phyloP scores from a whole-genome alignment of 495 filamentous ascomycete species.

The Podospora didyma region DNA sequence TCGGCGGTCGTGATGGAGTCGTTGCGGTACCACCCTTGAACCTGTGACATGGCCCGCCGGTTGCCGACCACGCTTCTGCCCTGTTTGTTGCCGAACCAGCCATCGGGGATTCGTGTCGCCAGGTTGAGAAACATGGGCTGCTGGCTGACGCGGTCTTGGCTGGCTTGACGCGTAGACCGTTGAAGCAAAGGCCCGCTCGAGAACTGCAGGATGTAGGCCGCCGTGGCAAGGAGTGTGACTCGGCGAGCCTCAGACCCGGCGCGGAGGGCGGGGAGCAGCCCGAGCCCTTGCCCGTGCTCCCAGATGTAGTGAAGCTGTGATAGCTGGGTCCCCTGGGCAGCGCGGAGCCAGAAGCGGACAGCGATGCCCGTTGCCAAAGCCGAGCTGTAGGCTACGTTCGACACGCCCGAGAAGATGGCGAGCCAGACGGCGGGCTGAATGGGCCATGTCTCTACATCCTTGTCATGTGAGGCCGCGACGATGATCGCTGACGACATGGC shows the following conservation, averaged over 20 bases:
- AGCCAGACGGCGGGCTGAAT: constrained; percentile 11
- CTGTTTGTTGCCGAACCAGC: constrained; percentile 7
- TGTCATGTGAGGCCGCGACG: constrained; percentile 9
- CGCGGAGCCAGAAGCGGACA: constrained; percentile 14
- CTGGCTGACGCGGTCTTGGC: background rate
- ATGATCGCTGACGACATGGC: constrained; percentile 1
- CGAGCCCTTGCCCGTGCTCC: constrained; percentile 12
- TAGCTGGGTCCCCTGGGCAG: constrained; percentile 2
- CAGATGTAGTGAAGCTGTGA: constrained; percentile 18
- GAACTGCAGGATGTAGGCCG: constrained; percentile 12
- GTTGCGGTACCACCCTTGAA: constrained; percentile 7
- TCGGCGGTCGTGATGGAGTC: background rate
- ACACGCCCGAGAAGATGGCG: constrained; percentile 14
- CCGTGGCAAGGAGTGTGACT: constrained; percentile 8
- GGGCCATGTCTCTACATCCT: constrained; percentile 1
- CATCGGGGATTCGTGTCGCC: constrained; percentile 9
- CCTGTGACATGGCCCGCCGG: background rate
- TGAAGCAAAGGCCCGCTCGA: constrained; percentile 9
- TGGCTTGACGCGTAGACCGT: constrained; percentile 4
- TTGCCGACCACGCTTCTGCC: background rate
- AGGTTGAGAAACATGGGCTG: constrained; percentile 8
- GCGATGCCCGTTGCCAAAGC: constrained; percentile 13
- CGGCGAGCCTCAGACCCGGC: constrained; percentile 9
- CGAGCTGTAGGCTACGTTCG: constrained; percentile 10
- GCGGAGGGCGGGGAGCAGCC: constrained; percentile 7